These are phyloP conservation scores for grape (Vitis vinifera) DNA, from an alignment of 164 flowering plant species.

Conservation along the genomic window DNA sequence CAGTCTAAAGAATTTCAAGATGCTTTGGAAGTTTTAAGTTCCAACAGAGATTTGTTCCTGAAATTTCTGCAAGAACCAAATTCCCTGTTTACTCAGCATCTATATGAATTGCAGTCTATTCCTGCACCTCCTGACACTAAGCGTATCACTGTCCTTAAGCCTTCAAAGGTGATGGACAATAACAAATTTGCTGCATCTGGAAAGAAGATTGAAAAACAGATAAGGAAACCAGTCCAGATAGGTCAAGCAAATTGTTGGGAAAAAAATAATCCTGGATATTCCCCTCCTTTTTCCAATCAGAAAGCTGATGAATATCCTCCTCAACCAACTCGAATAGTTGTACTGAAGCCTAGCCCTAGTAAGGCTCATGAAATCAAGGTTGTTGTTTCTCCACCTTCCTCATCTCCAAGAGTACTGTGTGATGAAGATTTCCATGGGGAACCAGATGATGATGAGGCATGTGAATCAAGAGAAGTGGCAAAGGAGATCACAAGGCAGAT, in stretches of 20 bases:
- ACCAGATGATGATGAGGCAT: slow-evolving; percentile 43
- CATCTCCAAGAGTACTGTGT: slow-evolving; percentile 35
- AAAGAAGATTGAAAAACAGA: slow-evolving; percentile 33
- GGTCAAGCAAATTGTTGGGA: slow-evolving; percentile 39
- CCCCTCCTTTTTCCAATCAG: slow-evolving; percentile 29
- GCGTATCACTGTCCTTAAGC: slow-evolving; percentile 85
- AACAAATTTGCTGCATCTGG: slow-evolving; percentile 28
- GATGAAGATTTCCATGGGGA: slow-evolving; percentile 41
- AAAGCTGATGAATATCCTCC: slow-evolving; percentile 36
- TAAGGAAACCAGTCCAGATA: slow-evolving; percentile 31
- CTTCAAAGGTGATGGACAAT: slow-evolving; percentile 58
- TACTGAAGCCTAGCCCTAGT: slow-evolving; percentile 73
- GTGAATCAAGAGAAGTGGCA: slow-evolving; percentile 66
- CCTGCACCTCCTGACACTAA: slow-evolving; percentile 67
- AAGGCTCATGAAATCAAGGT: slow-evolving; percentile 50
- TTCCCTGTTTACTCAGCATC: slow-evolving; percentile 59
- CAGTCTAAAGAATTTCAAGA: slow-evolving; percentile 89
- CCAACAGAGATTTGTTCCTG: slow-evolving; percentile 76
- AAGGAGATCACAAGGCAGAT: slow-evolving; percentile 62
- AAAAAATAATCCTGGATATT: slow-evolving; percentile 23
- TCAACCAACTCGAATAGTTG: slow-evolving; percentile 61
- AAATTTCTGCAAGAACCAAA: slow-evolving; percentile 84
- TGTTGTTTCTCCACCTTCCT: slow-evolving; percentile 45
- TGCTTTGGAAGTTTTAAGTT: slow-evolving; percentile 79
- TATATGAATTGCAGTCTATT: slow-evolving; percentile 42